These are phyloP conservation scores for Castanospermum australe DNA, from an alignment of 306 rosid species.

Conservation along the genomic window DNA sequence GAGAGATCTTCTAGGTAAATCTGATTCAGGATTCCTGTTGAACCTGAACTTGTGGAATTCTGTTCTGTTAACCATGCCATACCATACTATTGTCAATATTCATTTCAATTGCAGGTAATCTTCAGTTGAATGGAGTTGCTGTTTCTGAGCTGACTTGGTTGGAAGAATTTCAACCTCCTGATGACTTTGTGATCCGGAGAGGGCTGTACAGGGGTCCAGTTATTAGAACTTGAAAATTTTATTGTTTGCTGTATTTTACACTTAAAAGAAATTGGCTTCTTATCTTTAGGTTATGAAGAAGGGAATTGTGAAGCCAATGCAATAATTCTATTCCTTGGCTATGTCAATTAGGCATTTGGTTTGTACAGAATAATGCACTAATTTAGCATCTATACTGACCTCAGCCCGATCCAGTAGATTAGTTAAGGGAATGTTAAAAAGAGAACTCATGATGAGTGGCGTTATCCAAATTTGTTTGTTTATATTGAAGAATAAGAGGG, in stretches of 20 bases:
- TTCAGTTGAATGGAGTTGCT: conserved; percentile 52
- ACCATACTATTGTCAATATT: background rate
- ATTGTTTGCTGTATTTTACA: conserved; percentile 37
- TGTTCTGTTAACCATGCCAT: background rate
- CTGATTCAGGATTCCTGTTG: background rate
- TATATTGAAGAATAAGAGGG: conserved; percentile 12
- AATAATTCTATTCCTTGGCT: conserved; percentile 51
- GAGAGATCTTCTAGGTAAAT: conserved; percentile 79
- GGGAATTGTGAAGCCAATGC: conserved; percentile 43
- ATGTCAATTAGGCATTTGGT: conserved; percentile 47
- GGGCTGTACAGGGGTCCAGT: conserved; percentile 91
- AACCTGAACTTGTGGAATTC: background rate
- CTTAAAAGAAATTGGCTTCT: conserved; percentile 34
- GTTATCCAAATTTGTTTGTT: conserved; percentile 11
- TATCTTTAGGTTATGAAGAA: conserved; percentile 42
- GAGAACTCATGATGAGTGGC: background rate
- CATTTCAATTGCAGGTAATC: conserved; percentile 42
- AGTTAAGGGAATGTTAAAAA: conserved; percentile 22
- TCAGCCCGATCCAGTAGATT: conserved; percentile 31
- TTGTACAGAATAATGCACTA: conserved; percentile 58
- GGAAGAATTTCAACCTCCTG: conserved; percentile 89
- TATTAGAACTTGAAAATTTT: conserved; percentile 69
- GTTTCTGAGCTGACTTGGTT: conserved; percentile 71
- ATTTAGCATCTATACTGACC: conserved; percentile 39
- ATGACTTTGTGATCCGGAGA: conserved; percentile 87